Conservation (phyloP, 148 eudicot species). For the Silene uniflora region DNA sequence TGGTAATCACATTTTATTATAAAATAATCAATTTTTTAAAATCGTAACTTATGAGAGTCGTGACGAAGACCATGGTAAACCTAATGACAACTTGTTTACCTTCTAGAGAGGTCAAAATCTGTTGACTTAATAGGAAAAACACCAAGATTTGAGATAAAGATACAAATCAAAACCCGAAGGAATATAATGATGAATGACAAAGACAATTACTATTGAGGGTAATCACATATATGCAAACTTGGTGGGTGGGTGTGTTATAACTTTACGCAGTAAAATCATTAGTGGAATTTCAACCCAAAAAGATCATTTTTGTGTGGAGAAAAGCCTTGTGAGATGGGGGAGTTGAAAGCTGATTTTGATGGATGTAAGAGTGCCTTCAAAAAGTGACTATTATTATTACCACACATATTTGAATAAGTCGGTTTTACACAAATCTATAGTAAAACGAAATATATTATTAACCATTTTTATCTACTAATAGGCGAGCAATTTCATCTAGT, state of each 20-base stretch:
- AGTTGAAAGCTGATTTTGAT: slow-evolving; percentile 10
- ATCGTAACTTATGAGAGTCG: no score
- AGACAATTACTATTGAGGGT: slow-evolving; percentile 12
- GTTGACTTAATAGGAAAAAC: neutral
- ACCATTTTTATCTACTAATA: no score
- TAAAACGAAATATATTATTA: no score
- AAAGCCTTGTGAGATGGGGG: slow-evolving; percentile 13
- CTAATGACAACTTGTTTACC: neutral
- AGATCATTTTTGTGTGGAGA: neutral
- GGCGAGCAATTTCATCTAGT: no score
- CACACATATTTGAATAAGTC: no score
- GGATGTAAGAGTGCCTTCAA: slow-evolving; percentile 3
- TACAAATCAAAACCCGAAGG: neutral
- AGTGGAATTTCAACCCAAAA: slow-evolving; percentile 15
- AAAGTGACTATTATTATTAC: neutral
- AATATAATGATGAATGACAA: slow-evolving; percentile 18
- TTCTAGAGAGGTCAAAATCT: neutral
- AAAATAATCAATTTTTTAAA: no score
- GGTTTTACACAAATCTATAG: no score
- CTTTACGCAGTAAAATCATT: slow-evolving; percentile 47
- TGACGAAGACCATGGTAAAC: no score
- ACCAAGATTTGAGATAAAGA: neutral
- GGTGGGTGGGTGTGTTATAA: slow-evolving; percentile 28
- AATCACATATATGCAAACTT: neutral
- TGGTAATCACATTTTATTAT: no score